phyloP scores from a whole-genome alignment of 352 stramenopile species.

The Achlya hypogyna region DNA sequence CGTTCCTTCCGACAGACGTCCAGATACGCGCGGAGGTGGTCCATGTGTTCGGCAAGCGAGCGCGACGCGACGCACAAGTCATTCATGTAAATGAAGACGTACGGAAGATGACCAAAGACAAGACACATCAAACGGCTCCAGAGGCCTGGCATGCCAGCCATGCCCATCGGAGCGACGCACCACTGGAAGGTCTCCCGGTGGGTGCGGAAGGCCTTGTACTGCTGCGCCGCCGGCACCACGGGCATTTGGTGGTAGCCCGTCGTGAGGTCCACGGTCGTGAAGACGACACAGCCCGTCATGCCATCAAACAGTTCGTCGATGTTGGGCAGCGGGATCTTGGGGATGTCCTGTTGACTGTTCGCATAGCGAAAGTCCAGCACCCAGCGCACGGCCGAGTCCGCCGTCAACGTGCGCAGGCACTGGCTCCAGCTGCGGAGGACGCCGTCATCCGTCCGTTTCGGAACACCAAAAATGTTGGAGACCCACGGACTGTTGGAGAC shows the following conservation, averaged over 20 bases:
- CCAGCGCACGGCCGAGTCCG: conserved; percentile 14
- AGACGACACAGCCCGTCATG: conserved; percentile 2
- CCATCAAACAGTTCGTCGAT: conserved; percentile 24
- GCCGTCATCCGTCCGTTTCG: conserved; percentile 18
- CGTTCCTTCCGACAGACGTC: not conserved
- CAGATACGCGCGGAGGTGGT: not conserved
- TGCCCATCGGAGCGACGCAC: conserved; percentile 15
- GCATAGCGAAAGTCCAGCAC: conserved; percentile 23
- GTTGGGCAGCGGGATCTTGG: conserved; percentile 21
- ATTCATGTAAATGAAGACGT: conserved; percentile 9
- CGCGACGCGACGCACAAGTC: conserved; percentile 12
- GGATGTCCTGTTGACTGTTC: conserved; percentile 20
- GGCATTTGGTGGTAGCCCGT: conserved; percentile 20
- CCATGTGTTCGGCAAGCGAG: not conserved
- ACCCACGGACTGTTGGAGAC: conserved; percentile 22
- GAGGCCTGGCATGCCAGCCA: conserved; percentile 7
- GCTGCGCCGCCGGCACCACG: not conserved
- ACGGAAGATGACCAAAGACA: conserved; percentile 2
- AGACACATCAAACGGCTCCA: conserved; percentile 3
- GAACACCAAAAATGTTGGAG: conserved; percentile 23
- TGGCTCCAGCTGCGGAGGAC: conserved; percentile 3
- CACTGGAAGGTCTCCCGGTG: conserved; percentile 1
- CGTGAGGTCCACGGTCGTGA: conserved; percentile 13
- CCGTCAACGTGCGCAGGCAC: not conserved
- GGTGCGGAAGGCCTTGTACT: conserved; percentile 16